Evolutionary conservation across 805 yeast species (phyloP), one percentile per base, ranked within the genome.

Genomic region (Starmerella etchellsii): DNA sequence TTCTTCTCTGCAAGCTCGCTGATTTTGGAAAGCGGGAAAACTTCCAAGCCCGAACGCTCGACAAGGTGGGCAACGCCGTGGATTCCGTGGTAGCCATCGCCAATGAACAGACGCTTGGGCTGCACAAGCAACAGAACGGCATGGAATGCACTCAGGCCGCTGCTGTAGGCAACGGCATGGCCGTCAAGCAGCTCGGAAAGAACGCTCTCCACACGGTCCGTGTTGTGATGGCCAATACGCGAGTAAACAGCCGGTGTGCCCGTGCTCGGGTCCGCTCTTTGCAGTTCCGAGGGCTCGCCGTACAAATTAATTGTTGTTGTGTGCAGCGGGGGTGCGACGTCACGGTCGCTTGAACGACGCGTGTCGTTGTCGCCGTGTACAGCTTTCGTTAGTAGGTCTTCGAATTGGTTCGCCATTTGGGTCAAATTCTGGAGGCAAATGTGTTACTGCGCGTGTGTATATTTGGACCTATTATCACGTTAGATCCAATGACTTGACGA

Each of bases 81-180:
- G 48, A 80, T 73, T 3, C 97, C 97, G 55, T 81, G 94, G 59
- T 87, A 87, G 5, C 88, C 82, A 27, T 78, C 73, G 4, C 81
- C 91, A 50, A 83, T 71, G 23, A 82, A 79, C 23, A 87, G 60
- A 14, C 67, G 67, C 52, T 78, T 80, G 1, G 96, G 96, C 50
- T 79, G 76, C 51, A 65, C 68, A 49, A 76, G 69, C 27, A 78
- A 71, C 57, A 87, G 60, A 2, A 80, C 72, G 0, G 84, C 96
- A 52, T 68, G 72, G 57, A 81, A 82, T 0, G 96, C 94, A 36
- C 84, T 67, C 24, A 84, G 60, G 0, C 97, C 96, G 1, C 87
- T 77, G 34, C 76, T 70, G 57, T 84, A 88, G 0, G 74, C 69
- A 0, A 82, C 75, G 0, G 78, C 75, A 45, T 78, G 70, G 22